Percentiles rank a stretch among this genome's conserved stretches.
Conservation (phyloP, 306 rosid genomes). For the Quercus robur region DNA sequence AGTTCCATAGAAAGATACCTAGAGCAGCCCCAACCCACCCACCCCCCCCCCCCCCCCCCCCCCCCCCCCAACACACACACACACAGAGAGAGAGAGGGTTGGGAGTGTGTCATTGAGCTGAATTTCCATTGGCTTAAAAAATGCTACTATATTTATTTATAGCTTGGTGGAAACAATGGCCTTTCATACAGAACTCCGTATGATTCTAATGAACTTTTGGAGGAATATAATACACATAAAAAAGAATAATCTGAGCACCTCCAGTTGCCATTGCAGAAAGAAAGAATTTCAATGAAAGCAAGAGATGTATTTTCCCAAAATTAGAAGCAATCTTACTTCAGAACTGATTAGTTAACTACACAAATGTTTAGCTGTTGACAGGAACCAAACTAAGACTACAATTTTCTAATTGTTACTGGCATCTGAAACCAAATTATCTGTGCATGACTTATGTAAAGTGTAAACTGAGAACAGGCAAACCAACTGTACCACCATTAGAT, state of each 20-base stretch:
- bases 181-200: too few species aligned
- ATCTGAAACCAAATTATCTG: background rate
- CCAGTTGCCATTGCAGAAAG: background rate
- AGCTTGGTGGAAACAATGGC: too few species aligned
- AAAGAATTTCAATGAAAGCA: background rate
- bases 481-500: conserved; percentile 18
- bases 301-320: background rate
- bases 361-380: conserved; percentile 4
- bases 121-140: too few species aligned
- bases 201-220: too few species aligned
- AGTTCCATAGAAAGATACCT: conserved; percentile 31
- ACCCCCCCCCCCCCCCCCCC: too few species aligned
- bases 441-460: conserved; percentile 7
- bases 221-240: too few species aligned
- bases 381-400: background rate
- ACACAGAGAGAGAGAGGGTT: conserved; percentile 27
- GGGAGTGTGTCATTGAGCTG: too few species aligned
- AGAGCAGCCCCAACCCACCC: too few species aligned
- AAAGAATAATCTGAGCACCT: background rate
- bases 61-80: conserved; percentile 26
- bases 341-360: conserved; percentile 7
- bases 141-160: too few species aligned
- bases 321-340: background rate
- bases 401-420: conserved; percentile 11
- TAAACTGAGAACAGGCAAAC: conserved; percentile 19